Evolutionary conservation across 2,329 filamentous ascomycete species (phyloP), one percentile per base, ranked within the genome.

Genomic region (Penicillium digitatum): DNA sequence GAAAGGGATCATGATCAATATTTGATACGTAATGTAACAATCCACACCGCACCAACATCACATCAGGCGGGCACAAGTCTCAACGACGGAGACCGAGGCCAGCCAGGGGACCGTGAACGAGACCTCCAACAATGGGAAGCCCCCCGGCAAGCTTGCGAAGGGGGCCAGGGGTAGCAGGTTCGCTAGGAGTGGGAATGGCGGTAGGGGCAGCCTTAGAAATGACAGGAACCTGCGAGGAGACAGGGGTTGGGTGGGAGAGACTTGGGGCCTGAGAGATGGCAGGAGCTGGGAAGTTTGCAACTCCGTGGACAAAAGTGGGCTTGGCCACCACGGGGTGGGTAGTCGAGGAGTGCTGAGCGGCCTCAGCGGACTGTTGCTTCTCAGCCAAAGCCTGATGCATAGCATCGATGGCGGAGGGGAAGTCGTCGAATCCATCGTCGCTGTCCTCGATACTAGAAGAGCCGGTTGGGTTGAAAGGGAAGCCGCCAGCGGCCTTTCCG

Each of bases 361-460:
- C 5, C 38, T 48, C 6, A 11, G 40, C 32, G 20, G 52, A 42
- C 2, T 46, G 26, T 18, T 58, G 39, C 26, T 58, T 39, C 6
- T 48, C 54, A 9, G 27, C 20, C 24, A 62, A 26, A 6, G 55
- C 61, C 16, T 55, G 38, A 12, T 57, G 12, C 57, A 62, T 50
- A 6, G 55, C 63, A 3, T 54, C 55, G 54, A 62, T 54, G 8
- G 59, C 61, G 1, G 54, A 55, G 11, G 60, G 55, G 4, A 60
- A 35, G 44, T 61, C 55, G 14, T 48, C 55, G 22, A 65, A 52
- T 24, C 55, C 52, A 18, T 60, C 56, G 20, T 58, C 57, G 29
- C 52, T 54, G 7, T 57, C 60, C 5, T 51, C 35, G 5, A 53
- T 42, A 10, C 16, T 42, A 12, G 57, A 61, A 10, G 38, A 42